Evolutionary conservation across 192 early-diverging fungal species (phyloP).

Genomic region (Coemansia sp.): DNA sequence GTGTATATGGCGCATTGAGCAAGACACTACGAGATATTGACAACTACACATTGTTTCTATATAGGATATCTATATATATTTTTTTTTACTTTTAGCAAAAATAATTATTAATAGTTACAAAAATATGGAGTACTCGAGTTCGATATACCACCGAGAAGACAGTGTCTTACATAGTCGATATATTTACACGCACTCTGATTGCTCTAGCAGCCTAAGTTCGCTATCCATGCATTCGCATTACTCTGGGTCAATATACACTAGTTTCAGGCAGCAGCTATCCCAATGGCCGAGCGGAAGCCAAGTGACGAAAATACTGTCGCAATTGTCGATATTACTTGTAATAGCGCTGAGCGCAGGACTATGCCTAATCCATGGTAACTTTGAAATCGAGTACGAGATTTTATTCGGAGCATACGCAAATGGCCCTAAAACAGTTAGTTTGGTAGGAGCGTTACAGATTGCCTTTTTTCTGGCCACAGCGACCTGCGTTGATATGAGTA

Average conservation of each 20-base stretch:
- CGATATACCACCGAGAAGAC: slow-evolving; percentile 5
- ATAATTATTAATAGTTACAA: background rate
- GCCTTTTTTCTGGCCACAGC: background rate
- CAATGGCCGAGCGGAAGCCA: background rate
- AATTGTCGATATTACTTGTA: background rate
- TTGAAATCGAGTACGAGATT: slow-evolving; percentile 20
- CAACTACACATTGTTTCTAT: background rate
- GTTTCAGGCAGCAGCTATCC: background rate
- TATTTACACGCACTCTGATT: slow-evolving; percentile 36
- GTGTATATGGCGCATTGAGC: background rate
- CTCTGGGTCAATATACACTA: background rate
- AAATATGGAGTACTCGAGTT: background rate
- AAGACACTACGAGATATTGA: background rate
- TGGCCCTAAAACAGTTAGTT: background rate
- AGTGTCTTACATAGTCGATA: slow-evolving; percentile 14
- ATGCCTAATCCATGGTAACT: slow-evolving; percentile 26
- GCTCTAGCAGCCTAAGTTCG: slow-evolving; percentile 35
- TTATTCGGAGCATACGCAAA: slow-evolving; percentile 1
- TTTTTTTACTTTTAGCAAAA: background rate
- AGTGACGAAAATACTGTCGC: background rate
- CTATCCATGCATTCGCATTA: slow-evolving; percentile 3
- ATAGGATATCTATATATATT: background rate
- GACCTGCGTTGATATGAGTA: background rate
- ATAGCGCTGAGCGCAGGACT: slow-evolving; percentile 23
- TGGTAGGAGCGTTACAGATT: slow-evolving; percentile 33